Conservation (phyloP, 1,284 basidiomycete genomes). For the Sporisorium scitamineum region DNA sequence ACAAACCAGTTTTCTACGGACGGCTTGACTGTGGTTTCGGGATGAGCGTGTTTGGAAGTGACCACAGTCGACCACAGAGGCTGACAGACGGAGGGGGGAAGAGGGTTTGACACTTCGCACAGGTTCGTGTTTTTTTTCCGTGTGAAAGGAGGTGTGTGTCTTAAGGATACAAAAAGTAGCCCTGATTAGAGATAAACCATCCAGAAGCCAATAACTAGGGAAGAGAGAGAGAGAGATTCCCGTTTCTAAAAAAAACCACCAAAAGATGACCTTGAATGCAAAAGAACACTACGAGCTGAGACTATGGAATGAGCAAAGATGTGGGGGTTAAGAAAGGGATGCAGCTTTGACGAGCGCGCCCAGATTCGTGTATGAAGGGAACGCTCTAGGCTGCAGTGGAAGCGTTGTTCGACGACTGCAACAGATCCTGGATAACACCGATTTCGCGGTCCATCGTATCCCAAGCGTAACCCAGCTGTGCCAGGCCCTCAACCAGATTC, state of each 20-base stretch:
- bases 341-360: too few relatives aligned
- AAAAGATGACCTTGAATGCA: neutral
- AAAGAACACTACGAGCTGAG: too few relatives aligned
- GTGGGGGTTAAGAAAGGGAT: too few relatives aligned
- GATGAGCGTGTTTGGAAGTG: too few relatives aligned
- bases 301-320: neutral
- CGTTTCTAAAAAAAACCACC: neutral
- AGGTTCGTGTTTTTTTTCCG: constrained; percentile 1
- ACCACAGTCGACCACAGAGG: too few relatives aligned
- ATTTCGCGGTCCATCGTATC: constrained; percentile 61
- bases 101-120: neutral
- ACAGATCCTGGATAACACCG: constrained; percentile 51
- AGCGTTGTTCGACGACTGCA: constrained; percentile 24
- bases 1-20: too few relatives aligned
- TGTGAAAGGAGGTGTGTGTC: neutral
- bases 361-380: too few relatives aligned
- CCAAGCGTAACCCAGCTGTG: constrained; percentile 65
- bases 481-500: constrained; percentile 56
- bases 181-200: neutral
- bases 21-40: too few relatives aligned
- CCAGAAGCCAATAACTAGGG: neutral
- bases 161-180: neutral
- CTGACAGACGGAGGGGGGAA: too few relatives aligned
- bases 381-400: too few relatives aligned
- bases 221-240: neutral